phyloP scores from a whole-genome alignment of 2,329 filamentous ascomycete species.

The Alternaria gansuensis region DNA sequence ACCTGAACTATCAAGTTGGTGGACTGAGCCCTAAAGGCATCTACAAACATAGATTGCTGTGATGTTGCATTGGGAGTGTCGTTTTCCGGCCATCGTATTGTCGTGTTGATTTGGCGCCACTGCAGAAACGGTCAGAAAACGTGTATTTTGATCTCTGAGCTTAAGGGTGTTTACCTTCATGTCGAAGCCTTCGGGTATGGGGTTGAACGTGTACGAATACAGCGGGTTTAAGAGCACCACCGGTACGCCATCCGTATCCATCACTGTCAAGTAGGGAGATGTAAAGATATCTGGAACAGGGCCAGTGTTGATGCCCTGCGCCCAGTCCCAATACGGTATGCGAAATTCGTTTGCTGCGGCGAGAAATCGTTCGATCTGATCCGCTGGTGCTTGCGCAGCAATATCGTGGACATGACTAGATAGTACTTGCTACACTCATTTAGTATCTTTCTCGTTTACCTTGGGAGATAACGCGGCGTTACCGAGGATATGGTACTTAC shows the following conservation, averaged over 20 bases:
- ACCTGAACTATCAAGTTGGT: slow-evolving; percentile 52
- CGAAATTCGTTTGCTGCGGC: slow-evolving; percentile 44
- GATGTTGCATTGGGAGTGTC: slow-evolving; percentile 32
- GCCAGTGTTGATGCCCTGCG: slow-evolving; percentile 30
- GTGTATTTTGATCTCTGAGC: too few species aligned
- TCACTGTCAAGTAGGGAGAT: slow-evolving; percentile 27
- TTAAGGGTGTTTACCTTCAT: slow-evolving; percentile 24
- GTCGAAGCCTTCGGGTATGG: slow-evolving; percentile 36
- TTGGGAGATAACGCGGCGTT: background rate
- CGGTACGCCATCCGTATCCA: slow-evolving; percentile 25
- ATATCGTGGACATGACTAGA: slow-evolving; percentile 34
- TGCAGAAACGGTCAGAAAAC: slow-evolving; percentile 13
- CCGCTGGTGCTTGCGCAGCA: slow-evolving; percentile 28
- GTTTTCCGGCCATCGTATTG: slow-evolving; percentile 45
- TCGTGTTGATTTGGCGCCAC: slow-evolving; percentile 38
- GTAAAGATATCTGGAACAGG: slow-evolving; percentile 41
- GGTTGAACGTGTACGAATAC: slow-evolving; percentile 41
- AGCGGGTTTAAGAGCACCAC: slow-evolving; percentile 42
- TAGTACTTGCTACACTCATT: slow-evolving; percentile 40
- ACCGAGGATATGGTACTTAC: slow-evolving; percentile 42
- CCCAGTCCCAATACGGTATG: slow-evolving; percentile 51
- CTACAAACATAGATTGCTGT: slow-evolving; percentile 23
- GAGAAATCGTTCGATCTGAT: slow-evolving; percentile 32
- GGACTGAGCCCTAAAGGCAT: slow-evolving; percentile 23
- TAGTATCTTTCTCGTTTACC: background rate